Base-by-base conservation (phyloP, 2,329 filamentous ascomycete genomes). In the Venturia nashicola region DNA sequence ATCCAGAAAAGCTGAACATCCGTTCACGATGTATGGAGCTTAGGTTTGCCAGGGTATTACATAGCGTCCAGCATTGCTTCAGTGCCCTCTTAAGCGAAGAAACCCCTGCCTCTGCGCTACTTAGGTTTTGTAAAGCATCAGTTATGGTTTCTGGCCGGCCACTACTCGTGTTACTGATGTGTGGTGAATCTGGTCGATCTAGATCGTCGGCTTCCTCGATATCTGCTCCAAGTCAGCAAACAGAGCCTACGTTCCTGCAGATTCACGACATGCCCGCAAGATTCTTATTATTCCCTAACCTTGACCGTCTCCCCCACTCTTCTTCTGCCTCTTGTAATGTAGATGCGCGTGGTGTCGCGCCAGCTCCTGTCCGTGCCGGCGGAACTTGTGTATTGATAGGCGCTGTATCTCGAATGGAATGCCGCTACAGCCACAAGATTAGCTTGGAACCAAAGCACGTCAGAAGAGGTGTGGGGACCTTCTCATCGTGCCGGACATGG, bases 11-110 rank as follows among this genome's bases (percentile, higher is more conserved):
- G 72, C 85, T 86, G 74, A 94, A 93, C 40, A 91, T 86, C 23
- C 89, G 83, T 68, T 90, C 84, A 36, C 91, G 85, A 71, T 96
- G 90, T 67, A 88, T 88, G 20, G 89, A 92, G 73, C 91, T 96
- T 20, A 96, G 80, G 67, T 84, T 90, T 27, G 91, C 90, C 40
- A 97, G 78, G 0, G 91, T 96, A 71, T 96, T 97, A 77, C 92
- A 97, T 16, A 97, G 78, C 0, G 88, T 95, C 92, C 92, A 97
- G 75, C 91, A 96, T 76, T 96, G 90, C 66, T 88, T 85, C 18
- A 97, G 79, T 2, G 91, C 90, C 39, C 84, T 85, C 66, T 84
- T 85, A n/a, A 96, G 78, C 8, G 88, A 87, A 34, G 76, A 78
- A 32, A 90, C 78, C 69, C 91, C 87, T 61, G 80, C 79, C 64